Evolutionary conservation across 805 yeast genomes (phyloP).

Genomic region (Yarrowia phangngaensis): DNA sequence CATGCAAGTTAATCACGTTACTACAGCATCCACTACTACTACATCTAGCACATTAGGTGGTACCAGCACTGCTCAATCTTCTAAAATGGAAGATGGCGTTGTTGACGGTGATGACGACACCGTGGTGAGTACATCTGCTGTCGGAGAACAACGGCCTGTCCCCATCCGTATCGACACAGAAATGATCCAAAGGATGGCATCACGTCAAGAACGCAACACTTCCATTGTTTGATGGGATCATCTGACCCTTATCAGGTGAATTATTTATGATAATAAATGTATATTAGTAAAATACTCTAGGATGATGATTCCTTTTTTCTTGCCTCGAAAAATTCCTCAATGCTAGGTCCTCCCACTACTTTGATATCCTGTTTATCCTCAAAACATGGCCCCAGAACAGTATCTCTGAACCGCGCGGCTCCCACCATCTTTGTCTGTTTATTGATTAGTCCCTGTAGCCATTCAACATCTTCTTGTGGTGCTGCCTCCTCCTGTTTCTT

Average conservation of each 20-base stretch:
- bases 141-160: constrained; percentile 27
- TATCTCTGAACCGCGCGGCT: constrained; percentile 37
- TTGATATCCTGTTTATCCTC: constrained; percentile 22
- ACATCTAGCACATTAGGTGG: neutral
- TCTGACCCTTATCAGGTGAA: neutral
- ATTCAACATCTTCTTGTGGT: constrained; percentile 33
- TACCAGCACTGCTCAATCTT: neutral
- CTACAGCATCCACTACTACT: neutral
- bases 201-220: constrained; percentile 27
- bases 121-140: constrained; percentile 26
- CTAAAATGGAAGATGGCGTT: no score
- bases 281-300: constrained; percentile 3
- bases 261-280: constrained; percentile 24
- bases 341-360: constrained; percentile 30
- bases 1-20: constrained; percentile 16
- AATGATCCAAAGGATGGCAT: constrained; percentile 27
- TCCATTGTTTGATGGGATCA: constrained; percentile 9
- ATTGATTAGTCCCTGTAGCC: constrained; percentile 38
- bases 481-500: constrained; percentile 21
- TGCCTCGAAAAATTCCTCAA: constrained; percentile 24
- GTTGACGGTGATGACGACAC: no score
- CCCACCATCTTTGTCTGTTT: constrained; percentile 39
- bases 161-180: constrained; percentile 30
- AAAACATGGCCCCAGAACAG: constrained; percentile 32
- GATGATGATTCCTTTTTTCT: neutral